phyloP scores from a whole-genome alignment of 177 flowering plant genomes.

The Telopea speciosissima region DNA sequence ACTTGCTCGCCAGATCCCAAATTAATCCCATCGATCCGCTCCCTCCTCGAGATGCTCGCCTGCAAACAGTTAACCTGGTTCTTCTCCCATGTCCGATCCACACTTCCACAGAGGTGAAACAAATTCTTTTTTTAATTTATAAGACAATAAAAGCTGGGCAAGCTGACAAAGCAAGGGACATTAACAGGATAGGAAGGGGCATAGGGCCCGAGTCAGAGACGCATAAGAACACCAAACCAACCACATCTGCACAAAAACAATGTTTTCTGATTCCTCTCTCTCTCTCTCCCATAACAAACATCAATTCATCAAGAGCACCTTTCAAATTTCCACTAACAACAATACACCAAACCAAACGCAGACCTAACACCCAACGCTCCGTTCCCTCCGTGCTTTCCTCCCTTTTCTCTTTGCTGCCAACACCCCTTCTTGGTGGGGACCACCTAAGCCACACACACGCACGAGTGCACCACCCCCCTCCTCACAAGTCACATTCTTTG shows the following conservation, averaged over 20 bases:
- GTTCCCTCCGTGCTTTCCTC: no score
- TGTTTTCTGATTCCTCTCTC: no score
- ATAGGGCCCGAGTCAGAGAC: background rate
- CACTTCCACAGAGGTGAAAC: background rate
- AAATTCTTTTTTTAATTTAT: no score
- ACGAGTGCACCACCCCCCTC: no score
- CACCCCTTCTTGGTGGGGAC: background rate
- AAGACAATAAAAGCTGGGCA: background rate
- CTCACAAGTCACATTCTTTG: no score
- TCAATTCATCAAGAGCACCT: background rate
- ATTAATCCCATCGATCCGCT: background rate
- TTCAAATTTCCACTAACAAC: background rate
- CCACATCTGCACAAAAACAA: background rate
- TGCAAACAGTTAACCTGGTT: no score
- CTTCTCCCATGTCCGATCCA: background rate
- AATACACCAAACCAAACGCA: constrained; percentile 1
- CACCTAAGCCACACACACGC: background rate
- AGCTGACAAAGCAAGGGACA: background rate
- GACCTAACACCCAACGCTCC: background rate
- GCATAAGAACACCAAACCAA: background rate
- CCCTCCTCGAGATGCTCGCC: no score
- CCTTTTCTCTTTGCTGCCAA: no score
- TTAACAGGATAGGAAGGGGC: background rate
- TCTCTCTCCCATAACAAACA: background rate
- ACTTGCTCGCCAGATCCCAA: background rate